These are phyloP conservation scores for Backusella westeae DNA, from an alignment of 192 early-diverging fungal species.

Conservation along the genomic window DNA sequence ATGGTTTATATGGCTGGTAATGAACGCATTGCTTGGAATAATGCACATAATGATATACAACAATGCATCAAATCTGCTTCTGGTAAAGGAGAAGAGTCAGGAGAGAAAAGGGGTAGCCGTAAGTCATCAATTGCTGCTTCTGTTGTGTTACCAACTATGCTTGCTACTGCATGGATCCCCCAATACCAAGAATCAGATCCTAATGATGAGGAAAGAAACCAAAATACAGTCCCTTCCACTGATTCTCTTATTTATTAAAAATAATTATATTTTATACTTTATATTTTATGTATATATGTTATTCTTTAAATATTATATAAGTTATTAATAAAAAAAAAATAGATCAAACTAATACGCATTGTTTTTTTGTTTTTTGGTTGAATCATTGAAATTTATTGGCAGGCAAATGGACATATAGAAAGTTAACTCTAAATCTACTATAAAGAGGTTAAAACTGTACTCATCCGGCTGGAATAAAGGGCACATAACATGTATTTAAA, in stretches of 20 bases:
- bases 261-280: too few relatives aligned
- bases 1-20: slow-evolving; percentile 33
- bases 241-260: slow-evolving; percentile 8
- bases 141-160: slow-evolving; percentile 32
- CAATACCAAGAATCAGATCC: slow-evolving; percentile 6
- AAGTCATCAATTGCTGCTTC: slow-evolving; percentile 26
- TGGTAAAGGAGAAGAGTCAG: too few relatives aligned
- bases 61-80: neutral
- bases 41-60: neutral
- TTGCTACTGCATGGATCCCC: slow-evolving; percentile 42
- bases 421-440: too few relatives aligned
- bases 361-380: neutral
- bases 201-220: slow-evolving; percentile 8
- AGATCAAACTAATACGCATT: neutral
- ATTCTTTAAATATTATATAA: neutral
- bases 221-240: slow-evolving; percentile 3
- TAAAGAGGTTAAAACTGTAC: too few relatives aligned
- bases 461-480: too few relatives aligned
- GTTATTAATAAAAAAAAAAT: neutral
- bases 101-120: neutral
- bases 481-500: too few relatives aligned
- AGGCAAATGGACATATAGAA: too few relatives aligned
- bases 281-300: too few relatives aligned
- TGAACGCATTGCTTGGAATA: slow-evolving; percentile 44
- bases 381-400: too few relatives aligned